These are phyloP conservation scores for Plantago coronopus DNA, from an alignment of 305 asterid genomes.

Conservation along the genomic window DNA sequence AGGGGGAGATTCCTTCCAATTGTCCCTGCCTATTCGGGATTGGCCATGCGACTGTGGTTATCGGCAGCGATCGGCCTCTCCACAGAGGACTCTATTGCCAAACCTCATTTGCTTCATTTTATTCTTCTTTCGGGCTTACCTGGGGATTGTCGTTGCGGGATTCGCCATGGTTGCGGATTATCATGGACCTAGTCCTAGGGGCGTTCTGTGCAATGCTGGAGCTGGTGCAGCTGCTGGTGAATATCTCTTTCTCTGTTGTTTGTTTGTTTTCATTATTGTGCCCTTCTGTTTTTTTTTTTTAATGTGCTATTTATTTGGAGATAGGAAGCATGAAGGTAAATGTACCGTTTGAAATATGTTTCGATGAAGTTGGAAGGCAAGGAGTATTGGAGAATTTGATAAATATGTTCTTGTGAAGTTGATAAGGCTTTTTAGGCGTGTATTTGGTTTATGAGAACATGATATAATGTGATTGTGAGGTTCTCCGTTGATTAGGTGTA, in stretches of 20 bases:
- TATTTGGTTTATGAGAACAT: too few relatives aligned
- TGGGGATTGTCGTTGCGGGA: not conserved
- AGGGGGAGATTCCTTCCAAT: conserved; percentile 21
- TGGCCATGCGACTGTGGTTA: conserved; percentile 77
- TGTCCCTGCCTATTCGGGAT: conserved; percentile 29
- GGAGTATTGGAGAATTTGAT: too few relatives aligned
- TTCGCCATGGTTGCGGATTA: conserved; percentile 45
- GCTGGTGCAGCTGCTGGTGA: conserved; percentile 91
- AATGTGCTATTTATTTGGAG: too few relatives aligned
- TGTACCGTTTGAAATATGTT: too few relatives aligned
- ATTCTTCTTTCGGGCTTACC: too few relatives aligned
- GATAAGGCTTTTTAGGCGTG: not conserved
- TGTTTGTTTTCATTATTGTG: not conserved
- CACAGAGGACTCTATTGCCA: conserved; percentile 49
- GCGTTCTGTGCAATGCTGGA: conserved; percentile 74
- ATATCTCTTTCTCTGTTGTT: not conserved
- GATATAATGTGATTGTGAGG: too few relatives aligned
- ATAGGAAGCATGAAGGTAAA: too few relatives aligned
- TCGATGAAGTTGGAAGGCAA: too few relatives aligned
- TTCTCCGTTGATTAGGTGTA: not conserved
- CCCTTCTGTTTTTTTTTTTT: too few relatives aligned
- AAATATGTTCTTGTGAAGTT: too few relatives aligned
- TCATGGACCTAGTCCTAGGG: conserved; percentile 54
- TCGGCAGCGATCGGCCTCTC: conserved; percentile 54
- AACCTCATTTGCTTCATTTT: conserved; percentile 11